These are phyloP conservation scores for Pyrenochaeta sp. DNA, from an alignment of 2,329 filamentous ascomycete species.

Conservation along the genomic window DNA sequence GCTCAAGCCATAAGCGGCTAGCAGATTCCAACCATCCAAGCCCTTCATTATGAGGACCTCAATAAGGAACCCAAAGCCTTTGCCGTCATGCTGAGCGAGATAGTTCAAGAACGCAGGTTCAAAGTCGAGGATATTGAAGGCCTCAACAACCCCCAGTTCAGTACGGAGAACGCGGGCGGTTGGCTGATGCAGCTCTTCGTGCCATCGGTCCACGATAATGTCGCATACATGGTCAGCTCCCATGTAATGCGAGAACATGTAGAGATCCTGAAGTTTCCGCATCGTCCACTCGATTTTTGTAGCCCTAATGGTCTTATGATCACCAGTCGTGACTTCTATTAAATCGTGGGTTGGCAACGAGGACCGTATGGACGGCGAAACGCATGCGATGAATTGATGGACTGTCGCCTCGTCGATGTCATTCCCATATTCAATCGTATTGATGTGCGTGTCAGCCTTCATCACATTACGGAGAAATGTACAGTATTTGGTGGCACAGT, in stretches of 20 bases:
- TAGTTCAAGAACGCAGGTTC: constrained; percentile 7
- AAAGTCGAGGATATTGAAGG: not conserved
- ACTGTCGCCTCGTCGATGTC: constrained; percentile 5
- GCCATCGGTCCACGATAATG: constrained; percentile 7
- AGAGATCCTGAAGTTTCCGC: constrained; percentile 2
- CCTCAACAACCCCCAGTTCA: not conserved
- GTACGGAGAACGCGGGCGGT: not conserved
- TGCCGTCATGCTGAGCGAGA: not conserved
- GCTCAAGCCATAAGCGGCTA: not conserved
- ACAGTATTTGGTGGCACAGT: not conserved
- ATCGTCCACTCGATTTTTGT: constrained; percentile 7
- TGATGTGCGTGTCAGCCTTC: not conserved
- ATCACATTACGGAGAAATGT: not conserved
- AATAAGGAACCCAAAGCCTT: constrained; percentile 3
- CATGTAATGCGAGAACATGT: constrained; percentile 1
- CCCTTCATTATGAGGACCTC: not conserved
- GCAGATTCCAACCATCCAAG: not conserved
- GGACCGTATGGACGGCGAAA: constrained; percentile 2
- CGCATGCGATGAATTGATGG: constrained; percentile 3
- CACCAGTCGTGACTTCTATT: not conserved
- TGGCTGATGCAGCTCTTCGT: constrained; percentile 3
- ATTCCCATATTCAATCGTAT: constrained; percentile 1
- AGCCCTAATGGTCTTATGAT: not conserved
- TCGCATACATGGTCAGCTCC: constrained; percentile 5
- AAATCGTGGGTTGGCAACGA: constrained; percentile 4